These are phyloP conservation scores for Podochytrium sp. DNA, from an alignment of 192 early-diverging fungal species.

Conservation along the genomic window DNA sequence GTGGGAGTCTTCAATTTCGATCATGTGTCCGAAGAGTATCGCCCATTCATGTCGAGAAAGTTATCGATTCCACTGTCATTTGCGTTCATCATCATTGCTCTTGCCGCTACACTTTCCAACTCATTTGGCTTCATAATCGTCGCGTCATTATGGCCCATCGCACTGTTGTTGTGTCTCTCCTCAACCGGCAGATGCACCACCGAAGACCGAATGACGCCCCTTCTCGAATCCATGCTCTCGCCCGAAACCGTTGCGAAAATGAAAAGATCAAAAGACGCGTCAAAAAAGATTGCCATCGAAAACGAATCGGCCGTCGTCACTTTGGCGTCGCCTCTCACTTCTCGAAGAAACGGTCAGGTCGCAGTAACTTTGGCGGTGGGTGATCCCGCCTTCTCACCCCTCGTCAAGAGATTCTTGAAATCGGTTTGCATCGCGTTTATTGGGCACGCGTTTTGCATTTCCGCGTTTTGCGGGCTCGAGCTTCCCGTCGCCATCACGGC, in stretches of 20 bases:
- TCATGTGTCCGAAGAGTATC: neutral
- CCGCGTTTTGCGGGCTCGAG: conserved; percentile 2
- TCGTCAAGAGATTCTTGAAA: neutral
- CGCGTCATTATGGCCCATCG: neutral
- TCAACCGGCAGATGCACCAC: conserved; percentile 17
- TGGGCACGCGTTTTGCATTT: neutral
- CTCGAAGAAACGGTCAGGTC: neutral
- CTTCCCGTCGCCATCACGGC: neutral
- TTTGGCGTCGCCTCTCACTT: neutral
- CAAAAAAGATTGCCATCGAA: neutral
- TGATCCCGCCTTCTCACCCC: neutral
- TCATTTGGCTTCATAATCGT: conserved; percentile 8
- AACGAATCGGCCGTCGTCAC: neutral
- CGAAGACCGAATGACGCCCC: neutral
- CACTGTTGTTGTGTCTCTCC: neutral
- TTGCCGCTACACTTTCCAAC: neutral
- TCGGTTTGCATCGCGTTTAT: neutral
- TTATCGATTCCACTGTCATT: neutral
- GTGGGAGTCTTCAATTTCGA: conserved; percentile 13
- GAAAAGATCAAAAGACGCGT: neutral
- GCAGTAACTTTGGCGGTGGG: neutral
- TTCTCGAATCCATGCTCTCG: conserved; percentile 19
- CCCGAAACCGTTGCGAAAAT: neutral
- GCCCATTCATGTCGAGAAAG: conserved; percentile 2
- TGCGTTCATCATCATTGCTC: neutral